Evolutionary conservation across 352 stramenopile genomes (phyloP), one percentile per base, ranked within the genome.

Genomic region (Proteromonas lacertae): DNA sequence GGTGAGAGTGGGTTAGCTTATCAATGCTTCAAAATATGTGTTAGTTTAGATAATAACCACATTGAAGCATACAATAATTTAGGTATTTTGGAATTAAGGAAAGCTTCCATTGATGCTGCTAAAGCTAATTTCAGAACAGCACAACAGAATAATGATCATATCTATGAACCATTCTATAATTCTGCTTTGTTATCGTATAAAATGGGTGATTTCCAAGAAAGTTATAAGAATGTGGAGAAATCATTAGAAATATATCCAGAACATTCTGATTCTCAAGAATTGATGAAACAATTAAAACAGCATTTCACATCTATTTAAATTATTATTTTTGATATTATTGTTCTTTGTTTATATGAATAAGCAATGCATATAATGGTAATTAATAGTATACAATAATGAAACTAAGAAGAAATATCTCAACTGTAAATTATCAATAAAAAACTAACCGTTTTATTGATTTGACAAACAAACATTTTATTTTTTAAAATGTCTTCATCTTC

Each of bases 131-230:
- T 86, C 36, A 53, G 66, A 46, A 53, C 64, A 21, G 62, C 66
- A 25, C 57, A 74, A 40, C 56, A 55, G 7, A 52, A 78, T 3
- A 63, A 64, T 12, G 62, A 68, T 21, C 76, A 74, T 42, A 66
- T 82, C 48, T 86, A 80, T 38, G 69, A 87, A 46, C 65, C 71
- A 7, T 71, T 62, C 45, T 86, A 79, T 49, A 87, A 89, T 42
- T 28, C 23, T n/a, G 22, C 70, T 31, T 51, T 88, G 39, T 52
- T 82, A 20, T 63, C 65, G 35, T 84, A 79, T 61, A 76, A 74
- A 44, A 52, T 67, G 16, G 71, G 70, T 31, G 64, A 84, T 43
- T 82, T 84, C 46, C 64, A 82, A 44, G 64, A 82, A 44, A 53
- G 67, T 10, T 76, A 67, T 47, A 66, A 52, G 35, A 73, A 75